Evolutionary conservation across 2,329 filamentous ascomycete species (phyloP).

Genomic region (Nothopassalora personata): DNA sequence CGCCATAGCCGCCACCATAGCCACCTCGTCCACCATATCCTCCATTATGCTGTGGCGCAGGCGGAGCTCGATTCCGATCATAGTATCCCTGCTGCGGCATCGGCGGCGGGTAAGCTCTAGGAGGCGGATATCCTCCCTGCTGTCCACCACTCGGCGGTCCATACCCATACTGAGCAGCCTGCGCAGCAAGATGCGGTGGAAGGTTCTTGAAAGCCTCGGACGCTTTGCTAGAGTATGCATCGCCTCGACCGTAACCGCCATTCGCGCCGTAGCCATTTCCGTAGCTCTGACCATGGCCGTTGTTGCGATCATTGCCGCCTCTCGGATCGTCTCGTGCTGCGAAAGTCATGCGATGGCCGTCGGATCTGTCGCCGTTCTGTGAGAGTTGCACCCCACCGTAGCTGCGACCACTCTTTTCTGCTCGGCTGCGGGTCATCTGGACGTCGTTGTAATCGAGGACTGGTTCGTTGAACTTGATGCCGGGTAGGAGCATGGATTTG

Average conservation of each 20-base stretch:
- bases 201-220: conserved; percentile 24
- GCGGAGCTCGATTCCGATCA: conserved; percentile 1
- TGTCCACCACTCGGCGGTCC: conserved; percentile 20
- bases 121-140: conserved; percentile 8
- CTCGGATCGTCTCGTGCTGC: conserved; percentile 31
- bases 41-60: conserved; percentile 18
- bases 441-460: conserved; percentile 72
- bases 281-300: conserved; percentile 10
- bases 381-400: conserved; percentile 63
- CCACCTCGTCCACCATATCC: conserved; percentile 26
- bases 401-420: conserved; percentile 60
- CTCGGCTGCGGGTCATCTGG: conserved; percentile 63
- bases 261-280: conserved; percentile 25
- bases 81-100: conserved; percentile 20
- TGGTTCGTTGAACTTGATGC: conserved; percentile 66
- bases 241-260: conserved; percentile 22
- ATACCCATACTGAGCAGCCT: conserved; percentile 32
- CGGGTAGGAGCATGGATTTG: conserved; percentile 90
- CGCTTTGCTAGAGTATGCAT: conserved; percentile 14
- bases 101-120: conserved; percentile 7
- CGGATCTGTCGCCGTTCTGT: conserved; percentile 40
- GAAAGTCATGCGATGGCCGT: conserved; percentile 52
- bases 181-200: conserved; percentile 32
- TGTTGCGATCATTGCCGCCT: conserved; percentile 24
- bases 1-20: conserved; percentile 8